Conservation (phyloP, 768 basidiomycete species). For the Auricularia sp. region DNA sequence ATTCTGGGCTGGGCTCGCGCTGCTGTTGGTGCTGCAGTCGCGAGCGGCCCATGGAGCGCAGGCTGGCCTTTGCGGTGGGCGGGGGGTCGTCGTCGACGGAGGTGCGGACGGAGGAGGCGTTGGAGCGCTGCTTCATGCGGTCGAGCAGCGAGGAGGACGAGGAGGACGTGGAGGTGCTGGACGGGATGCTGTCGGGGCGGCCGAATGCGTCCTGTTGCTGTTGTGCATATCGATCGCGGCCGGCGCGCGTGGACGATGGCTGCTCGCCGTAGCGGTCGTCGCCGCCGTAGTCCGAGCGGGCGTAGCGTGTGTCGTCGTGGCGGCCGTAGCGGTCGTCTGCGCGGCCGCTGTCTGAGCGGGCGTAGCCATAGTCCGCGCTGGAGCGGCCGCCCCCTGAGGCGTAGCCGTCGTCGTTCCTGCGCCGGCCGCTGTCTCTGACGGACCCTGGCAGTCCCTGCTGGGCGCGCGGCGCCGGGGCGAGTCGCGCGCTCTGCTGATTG, state of each 20-base stretch:
- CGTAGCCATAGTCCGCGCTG: neutral
- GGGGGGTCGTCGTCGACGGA: neutral
- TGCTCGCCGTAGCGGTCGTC: neutral
- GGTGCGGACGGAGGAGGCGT: constrained; percentile 32
- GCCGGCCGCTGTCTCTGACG: no score
- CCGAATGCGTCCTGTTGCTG: neutral
- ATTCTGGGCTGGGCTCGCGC: neutral
- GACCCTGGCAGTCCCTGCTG: no score
- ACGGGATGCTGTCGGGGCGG: constrained; percentile 9
- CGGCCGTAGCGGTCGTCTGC: neutral
- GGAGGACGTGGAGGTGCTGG: constrained; percentile 18
- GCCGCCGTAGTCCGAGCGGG: neutral
- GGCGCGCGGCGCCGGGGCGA: no score
- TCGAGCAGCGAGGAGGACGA: constrained; percentile 28
- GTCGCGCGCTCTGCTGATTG: no score
- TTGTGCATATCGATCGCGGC: constrained; percentile 24
- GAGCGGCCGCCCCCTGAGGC: neutral
- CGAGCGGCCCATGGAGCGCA: neutral
- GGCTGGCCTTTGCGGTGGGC: neutral
- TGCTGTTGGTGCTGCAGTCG: neutral
- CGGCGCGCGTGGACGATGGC: constrained; percentile 11
- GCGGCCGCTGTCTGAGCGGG: neutral
- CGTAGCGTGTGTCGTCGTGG: neutral
- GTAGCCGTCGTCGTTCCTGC: neutral
- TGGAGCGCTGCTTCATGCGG: constrained; percentile 22